Base-by-base conservation (phyloP, 495 filamentous ascomycete genomes). In the Bathelium albidoporum region DNA sequence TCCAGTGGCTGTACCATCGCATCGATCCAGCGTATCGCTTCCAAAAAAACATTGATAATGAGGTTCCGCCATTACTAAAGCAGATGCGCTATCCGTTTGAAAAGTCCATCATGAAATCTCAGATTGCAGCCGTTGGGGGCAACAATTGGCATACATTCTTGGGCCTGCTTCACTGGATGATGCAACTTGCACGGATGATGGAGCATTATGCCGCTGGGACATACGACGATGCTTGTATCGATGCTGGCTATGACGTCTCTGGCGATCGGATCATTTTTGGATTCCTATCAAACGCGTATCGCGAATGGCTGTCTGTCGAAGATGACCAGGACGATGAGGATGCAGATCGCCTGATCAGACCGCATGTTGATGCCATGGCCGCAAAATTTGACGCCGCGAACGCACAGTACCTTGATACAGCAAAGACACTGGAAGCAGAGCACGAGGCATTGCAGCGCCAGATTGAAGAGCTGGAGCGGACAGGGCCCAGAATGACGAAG, bases 151-250 rank as follows among this genome's bases (percentile, higher is more conserved):
- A 87, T 31, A 89, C 89, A 0, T 96, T 97, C 71, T 78, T 99
- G 28, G 95, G 91, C 0, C 80, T 97, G 75, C 80, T 99, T 58
- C 93, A 99, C 74, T 99, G 94, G 94, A 87, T 99, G 84, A 95
- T 99, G 92, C 91, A 97, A 73, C 77, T 97, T 55, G 89, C 91
- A 14, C 82, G 88, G 60, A 95, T 95, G 85, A 85, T 96, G 75
- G 90, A 97, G 61, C 76, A 85, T 11, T 97, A 88, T 71, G 74
- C 81, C 2, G 65, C 75, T 26, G 85, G 90, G 36, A 83, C 86
- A 52, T 97, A 95, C 72, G 91, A 97, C 65, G 88, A 95, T 52
- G 91, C 91, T 0, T 95, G 91, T 68, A 82, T 83, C 18, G 91
- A 96, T 67, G 86, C 82, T 55, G 95, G 94, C 24, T 82, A 93